Evolutionary conservation across 192 early-diverging fungal genomes (phyloP).

Genomic region (Physocladia obscura): DNA sequence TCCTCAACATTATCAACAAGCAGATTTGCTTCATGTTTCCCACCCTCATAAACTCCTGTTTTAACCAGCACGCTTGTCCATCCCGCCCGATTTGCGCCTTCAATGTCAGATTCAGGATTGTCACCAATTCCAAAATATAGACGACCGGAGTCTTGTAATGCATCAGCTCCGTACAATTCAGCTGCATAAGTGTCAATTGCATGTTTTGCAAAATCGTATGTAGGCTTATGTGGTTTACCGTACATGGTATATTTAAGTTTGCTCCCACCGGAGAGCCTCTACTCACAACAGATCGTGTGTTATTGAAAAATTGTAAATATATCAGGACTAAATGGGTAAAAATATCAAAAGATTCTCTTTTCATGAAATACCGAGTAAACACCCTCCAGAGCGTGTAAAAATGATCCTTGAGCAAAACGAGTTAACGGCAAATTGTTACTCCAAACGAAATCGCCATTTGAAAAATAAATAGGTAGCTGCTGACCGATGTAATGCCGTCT

Average conservation of each 20-base stretch:
- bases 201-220: slow-evolving; percentile 56
- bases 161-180: background rate
- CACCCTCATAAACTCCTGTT: slow-evolving; percentile 45
- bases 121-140: slow-evolving; percentile 25
- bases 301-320: too few species aligned
- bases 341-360: too few species aligned
- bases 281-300: slow-evolving; percentile 26
- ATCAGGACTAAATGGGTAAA: too few species aligned
- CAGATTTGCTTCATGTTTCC: slow-evolving; percentile 31
- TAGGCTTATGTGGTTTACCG: slow-evolving; percentile 79
- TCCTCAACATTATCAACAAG: slow-evolving; percentile 41
- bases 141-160: background rate
- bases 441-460: slow-evolving; percentile 66
- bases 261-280: slow-evolving; percentile 33
- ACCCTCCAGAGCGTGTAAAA: slow-evolving; percentile 67
- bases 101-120: slow-evolving; percentile 35
- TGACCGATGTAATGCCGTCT: background rate
- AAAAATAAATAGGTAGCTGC: slow-evolving; percentile 72
- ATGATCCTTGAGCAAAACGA: slow-evolving; percentile 81
- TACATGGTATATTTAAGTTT: slow-evolving; percentile 65
- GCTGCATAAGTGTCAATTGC: slow-evolving; percentile 20
- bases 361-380: slow-evolving; percentile 54
- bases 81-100: slow-evolving; percentile 38
- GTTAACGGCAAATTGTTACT: slow-evolving; percentile 77
- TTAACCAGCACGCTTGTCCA: slow-evolving; percentile 41